Evolutionary conservation across 2,329 filamentous ascomycete genomes (phyloP), one percentile per base, ranked within the genome.

Genomic region (Aspergillus intermedius): DNA sequence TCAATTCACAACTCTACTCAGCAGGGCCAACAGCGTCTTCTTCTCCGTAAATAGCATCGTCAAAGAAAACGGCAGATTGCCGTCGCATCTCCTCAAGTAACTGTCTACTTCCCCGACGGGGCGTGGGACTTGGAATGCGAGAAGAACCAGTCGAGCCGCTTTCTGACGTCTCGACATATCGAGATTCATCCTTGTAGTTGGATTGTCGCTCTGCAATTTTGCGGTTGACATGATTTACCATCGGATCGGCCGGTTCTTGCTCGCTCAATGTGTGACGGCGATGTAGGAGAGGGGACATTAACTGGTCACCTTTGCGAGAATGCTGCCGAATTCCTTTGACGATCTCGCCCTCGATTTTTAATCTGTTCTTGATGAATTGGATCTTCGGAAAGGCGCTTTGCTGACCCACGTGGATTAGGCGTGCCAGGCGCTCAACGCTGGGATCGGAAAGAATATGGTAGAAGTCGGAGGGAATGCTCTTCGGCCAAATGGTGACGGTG

Each of bases 401-500:
- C 67, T 94, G 87, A 17, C 93, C 93, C 49, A 88, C 86, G 53
- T 90, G 86, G 12, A 98, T 80, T 91, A 97, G 96, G 34, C 86
- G 79, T 5, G 87, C 88, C 9, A 98, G 73, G 3, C 90, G 78
- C 44, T 83, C 74, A 3, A 84, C 75, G 39, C 82, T 84, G 0
- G 93, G 93, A 62, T 98, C 93, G 0, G 84, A 83, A 1, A 98
- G 77, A 52, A 98, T 95, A 59, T 88, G 81, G 64, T 79, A 83
- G 65, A 96, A 94, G 70, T 98, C 93, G 1, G 82, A 86, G 1
- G 82, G 72, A 3, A 83, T 74, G 10, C 83, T 85, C 66, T 90
- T 89, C 6, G 93, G 93, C 91, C 91, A 97, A 62, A 98, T 91
- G 10, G 93, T 98, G 54, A 97, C 86, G 8, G 89, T 97, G 23